Base-by-base conservation (phyloP, 2,329 filamentous ascomycete species). In the Dactylellina cionopaga region DNA sequence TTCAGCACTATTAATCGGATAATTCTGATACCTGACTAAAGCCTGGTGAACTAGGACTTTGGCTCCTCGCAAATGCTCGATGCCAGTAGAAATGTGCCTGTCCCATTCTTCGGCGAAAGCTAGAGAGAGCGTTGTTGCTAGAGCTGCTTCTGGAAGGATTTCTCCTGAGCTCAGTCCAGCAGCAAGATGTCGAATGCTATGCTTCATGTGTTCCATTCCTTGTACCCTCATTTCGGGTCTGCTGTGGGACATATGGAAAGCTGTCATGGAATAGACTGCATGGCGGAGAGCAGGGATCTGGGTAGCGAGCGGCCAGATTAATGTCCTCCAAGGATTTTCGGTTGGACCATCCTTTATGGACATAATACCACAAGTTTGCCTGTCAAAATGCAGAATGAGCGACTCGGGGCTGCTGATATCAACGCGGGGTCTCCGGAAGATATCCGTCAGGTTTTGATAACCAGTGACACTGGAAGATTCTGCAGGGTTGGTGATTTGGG, bases 31-130 rank as follows among this genome's bases (percentile, higher is more conserved):
- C 75, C 83, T 80, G 63, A 81, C 79, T 22, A 90, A 79, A 3
- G 87, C 86, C 76, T 86, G 85, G 55, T 86, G 84, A 60, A 91
- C 85, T 56, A 91, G 79, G 13, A 86, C 83, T 76, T 86, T 88
- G 6, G 89, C 89, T 27, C 88, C 89, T 73, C 87, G 86, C 74
- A 91, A 84, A 79, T 91, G 88, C 69, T 89, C 84, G 60, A 90
- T 89, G 3, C 89, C 89, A 7, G 87, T 90, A 27, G 85, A 86
- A 52, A 87, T 89, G 74, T 90, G 87, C 70, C 86, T 84, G 76
- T 91, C 89, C 88, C 89, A 91, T 0, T 87, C 88, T 76, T 91
- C 89, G 0, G 88, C 86, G 77, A 91, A 90, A 3, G 88, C 88
- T 9, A 91, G 81, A 0, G 87, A 86, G 5, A 91, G 80, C 0